Evolutionary conservation across 306 rosid genomes (phyloP).

Genomic region (Spatholobus suberectus): DNA sequence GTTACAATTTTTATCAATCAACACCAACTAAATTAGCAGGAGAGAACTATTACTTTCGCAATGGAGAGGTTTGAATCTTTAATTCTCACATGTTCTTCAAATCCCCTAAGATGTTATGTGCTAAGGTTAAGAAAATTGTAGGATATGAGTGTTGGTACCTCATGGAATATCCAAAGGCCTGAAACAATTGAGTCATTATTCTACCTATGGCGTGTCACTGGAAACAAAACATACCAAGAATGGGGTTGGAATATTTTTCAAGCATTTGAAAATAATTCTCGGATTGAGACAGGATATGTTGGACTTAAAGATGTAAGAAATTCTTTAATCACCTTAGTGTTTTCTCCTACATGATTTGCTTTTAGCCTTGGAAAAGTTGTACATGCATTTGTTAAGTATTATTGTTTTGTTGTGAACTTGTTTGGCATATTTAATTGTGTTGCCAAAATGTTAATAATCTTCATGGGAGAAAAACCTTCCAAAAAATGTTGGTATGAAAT

Average conservation of each 20-base stretch:
- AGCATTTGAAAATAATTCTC: constrained; percentile 94
- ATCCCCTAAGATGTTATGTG: constrained; percentile 26
- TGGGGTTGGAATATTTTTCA: constrained; percentile 99
- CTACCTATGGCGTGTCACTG: constrained; percentile 93
- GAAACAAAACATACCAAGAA: constrained; percentile 93
- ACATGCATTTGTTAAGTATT: constrained; percentile 17
- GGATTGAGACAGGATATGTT: constrained; percentile 86
- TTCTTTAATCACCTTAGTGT: constrained; percentile 31
- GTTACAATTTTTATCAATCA: constrained; percentile 92
- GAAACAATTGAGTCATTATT: constrained; percentile 95
- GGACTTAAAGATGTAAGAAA: constrained; percentile 91
- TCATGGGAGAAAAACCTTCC: constrained; percentile 4
- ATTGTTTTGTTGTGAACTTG: constrained; percentile 10
- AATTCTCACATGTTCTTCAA: constrained; percentile 22
- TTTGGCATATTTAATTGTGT: background rate
- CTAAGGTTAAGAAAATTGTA: constrained; percentile 46
- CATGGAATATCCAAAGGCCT: constrained; percentile 96
- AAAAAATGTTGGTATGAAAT: constrained; percentile 1
- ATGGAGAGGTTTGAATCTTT: constrained; percentile 73
- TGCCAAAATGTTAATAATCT: constrained; percentile 20
- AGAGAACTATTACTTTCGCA: constrained; percentile 82
- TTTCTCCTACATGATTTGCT: constrained; percentile 34
- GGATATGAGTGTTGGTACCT: constrained; percentile 95
- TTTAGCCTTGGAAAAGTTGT: constrained; percentile 29
- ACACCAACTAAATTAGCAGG: constrained; percentile 96